Evolutionary conservation across 495 filamentous ascomycete genomes (phyloP).

Genomic region (Penicillium cataractarum): DNA sequence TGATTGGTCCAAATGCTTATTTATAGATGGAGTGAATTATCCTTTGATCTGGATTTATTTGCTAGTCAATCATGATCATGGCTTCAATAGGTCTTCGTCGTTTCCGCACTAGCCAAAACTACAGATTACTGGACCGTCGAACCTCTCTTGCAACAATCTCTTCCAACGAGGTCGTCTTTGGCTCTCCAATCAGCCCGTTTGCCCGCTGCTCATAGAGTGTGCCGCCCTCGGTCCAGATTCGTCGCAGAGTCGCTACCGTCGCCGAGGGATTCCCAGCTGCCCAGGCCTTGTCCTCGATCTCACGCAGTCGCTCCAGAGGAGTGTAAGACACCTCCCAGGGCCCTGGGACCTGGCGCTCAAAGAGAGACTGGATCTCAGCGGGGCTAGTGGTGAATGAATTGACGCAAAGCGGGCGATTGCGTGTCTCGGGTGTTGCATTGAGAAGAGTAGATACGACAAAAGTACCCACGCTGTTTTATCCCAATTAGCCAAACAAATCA

Average conservation of each 20-base stretch:
- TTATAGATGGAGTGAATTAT: neutral
- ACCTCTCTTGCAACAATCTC: conserved; percentile 39
- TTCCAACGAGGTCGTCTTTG: conserved; percentile 52
- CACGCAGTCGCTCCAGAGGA: conserved; percentile 51
- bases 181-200: conserved; percentile 58
- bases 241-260: conserved; percentile 59
- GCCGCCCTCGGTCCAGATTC: conserved; percentile 74
- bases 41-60: neutral
- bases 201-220: conserved; percentile 70
- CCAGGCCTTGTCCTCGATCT: conserved; percentile 60
- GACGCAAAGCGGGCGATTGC: conserved; percentile 62
- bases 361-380: conserved; percentile 63
- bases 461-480: conserved; percentile 58
- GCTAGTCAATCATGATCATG: neutral
- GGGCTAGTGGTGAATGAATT: conserved; percentile 73
- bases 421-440: conserved; percentile 51
- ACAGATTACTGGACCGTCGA: neutral
- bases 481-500: neutral
- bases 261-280: conserved; percentile 54
- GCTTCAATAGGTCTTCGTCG: neutral
- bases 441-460: conserved; percentile 63
- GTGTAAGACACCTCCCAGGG: conserved; percentile 57
- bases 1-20: neutral
- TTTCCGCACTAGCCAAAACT: neutral
- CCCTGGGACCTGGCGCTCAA: conserved; percentile 63